phyloP scores from a whole-genome alignment of 306 rosid species.

The Lathyrus sativus region DNA sequence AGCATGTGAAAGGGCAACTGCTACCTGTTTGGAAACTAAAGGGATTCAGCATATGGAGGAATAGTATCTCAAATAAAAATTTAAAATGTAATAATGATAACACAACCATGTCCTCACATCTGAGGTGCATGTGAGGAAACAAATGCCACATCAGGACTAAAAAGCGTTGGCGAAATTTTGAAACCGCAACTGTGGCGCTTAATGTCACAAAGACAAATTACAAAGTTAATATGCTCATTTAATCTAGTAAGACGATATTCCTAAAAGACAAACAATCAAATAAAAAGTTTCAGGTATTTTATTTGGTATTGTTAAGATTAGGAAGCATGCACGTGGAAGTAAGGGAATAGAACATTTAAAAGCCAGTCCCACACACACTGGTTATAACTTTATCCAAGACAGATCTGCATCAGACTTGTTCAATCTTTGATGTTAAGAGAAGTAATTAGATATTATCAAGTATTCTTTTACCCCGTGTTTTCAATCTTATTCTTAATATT shows the following conservation, averaged over 20 bases:
- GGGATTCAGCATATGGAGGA: slow-evolving; percentile 33
- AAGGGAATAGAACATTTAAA: background rate
- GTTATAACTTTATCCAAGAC: slow-evolving; percentile 14
- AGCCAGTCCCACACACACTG: background rate
- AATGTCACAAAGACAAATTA: slow-evolving; percentile 16
- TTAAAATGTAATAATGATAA: slow-evolving; percentile 22
- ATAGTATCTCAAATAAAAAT: background rate
- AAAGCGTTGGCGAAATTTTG: background rate
- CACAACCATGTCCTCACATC: slow-evolving; percentile 28
- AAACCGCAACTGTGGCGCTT: background rate
- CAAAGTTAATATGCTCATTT: slow-evolving; percentile 23
- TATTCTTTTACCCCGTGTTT: slow-evolving; percentile 4
- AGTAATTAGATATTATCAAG: slow-evolving; percentile 7
- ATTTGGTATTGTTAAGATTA: slow-evolving; percentile 5
- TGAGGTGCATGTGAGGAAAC: slow-evolving; percentile 2
- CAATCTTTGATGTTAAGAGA: slow-evolving; percentile 12
- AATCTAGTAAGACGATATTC: slow-evolving; percentile 11
- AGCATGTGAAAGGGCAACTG: slow-evolving; percentile 98
- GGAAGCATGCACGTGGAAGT: slow-evolving; percentile 1
- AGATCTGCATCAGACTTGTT: slow-evolving; percentile 11
- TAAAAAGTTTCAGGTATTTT: slow-evolving; percentile 13
- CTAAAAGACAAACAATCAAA: slow-evolving; percentile 25
- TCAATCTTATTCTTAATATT: background rate
- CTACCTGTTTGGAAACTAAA: slow-evolving; percentile 64
- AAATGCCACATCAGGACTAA: slow-evolving; percentile 15